Percentiles rank a stretch among this genome's conserved stretches.
These are phyloP conservation scores for Heritiera littoralis DNA, from an alignment of 345 rosid genomes.

Conservation along the genomic window DNA sequence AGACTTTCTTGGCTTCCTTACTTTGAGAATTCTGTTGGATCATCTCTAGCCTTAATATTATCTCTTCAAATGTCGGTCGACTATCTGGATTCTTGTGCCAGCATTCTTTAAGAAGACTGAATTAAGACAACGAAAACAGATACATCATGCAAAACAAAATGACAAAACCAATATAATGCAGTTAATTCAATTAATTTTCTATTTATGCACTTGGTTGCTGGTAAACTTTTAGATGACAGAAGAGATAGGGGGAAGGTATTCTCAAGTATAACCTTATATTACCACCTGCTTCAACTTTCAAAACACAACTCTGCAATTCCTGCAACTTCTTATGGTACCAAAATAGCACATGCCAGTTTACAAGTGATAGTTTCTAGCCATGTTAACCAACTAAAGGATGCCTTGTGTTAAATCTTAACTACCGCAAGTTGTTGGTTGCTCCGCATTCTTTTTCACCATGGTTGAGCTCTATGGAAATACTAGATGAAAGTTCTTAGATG, in stretches of 20 bases:
- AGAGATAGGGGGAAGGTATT: background rate
- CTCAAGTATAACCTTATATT: background rate
- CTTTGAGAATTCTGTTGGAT: slow-evolving; percentile 36
- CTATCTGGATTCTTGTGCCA: slow-evolving; percentile 70
- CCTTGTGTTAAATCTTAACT: background rate
- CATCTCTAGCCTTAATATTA: slow-evolving; percentile 49
- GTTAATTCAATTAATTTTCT: background rate
- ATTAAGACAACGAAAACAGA: slow-evolving; percentile 13
- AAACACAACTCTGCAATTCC: background rate
- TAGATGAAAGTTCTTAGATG: background rate
- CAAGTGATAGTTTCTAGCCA: background rate
- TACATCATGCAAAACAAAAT: background rate
- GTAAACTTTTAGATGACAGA: background rate
- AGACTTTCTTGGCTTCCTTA: slow-evolving; percentile 12
- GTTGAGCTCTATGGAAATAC: background rate
- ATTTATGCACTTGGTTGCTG: background rate
- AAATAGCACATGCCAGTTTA: background rate
- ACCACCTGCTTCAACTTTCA: background rate
- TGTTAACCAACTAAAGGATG: slow-evolving; percentile 6
- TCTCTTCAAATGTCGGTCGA: slow-evolving; percentile 62
- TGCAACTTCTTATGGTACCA: background rate
- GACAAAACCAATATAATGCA: background rate
- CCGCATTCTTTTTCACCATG: background rate
- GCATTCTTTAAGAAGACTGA: slow-evolving; percentile 61
- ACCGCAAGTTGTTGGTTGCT: background rate